Evolutionary conservation across 371 early-diverging fungal genomes (phyloP), one percentile per base, ranked within the genome.

Genomic region (Syncephalastrum contaminatum): DNA sequence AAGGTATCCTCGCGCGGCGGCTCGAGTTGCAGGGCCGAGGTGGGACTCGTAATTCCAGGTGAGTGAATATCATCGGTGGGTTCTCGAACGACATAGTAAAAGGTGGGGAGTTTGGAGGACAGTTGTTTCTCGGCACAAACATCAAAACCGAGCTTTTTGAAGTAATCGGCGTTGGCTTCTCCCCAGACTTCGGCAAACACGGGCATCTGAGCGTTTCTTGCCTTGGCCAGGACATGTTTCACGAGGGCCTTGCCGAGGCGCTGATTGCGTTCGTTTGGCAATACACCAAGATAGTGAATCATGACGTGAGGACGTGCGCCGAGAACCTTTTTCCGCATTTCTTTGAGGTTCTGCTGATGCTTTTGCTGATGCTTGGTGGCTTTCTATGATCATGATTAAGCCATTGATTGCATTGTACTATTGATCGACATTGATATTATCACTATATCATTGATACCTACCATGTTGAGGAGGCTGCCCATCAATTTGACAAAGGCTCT

Each of bases 141-240:
- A 19, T 30, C 24, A 43, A 67, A 67, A 2, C 54, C 63, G 27
- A 60, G 63, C 14, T 56, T 55, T 21, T 56, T 43, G 19, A 67
- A 56, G 60, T 63, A 67, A 27, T 48, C 10, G 13, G 63, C 21
- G 14, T 48, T 48, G 0, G 48, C 18, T 4, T 56, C 43, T 1
- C 54, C 63, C 67, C 63, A 67, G 10, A 69, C 51, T 30, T 69
- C 70, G 10, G 63, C 60, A 55, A 63, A 69, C 10, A 69, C 55
- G 10, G 70, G 70, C 36, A 69, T 43, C 20, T 66, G 63, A 0
- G 54, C 66, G 15, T 60, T 57, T 21, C 63, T 66, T 4, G 70
- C 66, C 36, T 63, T 69, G 12, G 44, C 52, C 5, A 69, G 40
- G 7, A 59, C 60, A 48, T 63, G 52, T 15, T 66, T 43, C 22